phyloP scores from a whole-genome alignment of 1,284 basidiomycete genomes.

The Athelia psychrophila region DNA sequence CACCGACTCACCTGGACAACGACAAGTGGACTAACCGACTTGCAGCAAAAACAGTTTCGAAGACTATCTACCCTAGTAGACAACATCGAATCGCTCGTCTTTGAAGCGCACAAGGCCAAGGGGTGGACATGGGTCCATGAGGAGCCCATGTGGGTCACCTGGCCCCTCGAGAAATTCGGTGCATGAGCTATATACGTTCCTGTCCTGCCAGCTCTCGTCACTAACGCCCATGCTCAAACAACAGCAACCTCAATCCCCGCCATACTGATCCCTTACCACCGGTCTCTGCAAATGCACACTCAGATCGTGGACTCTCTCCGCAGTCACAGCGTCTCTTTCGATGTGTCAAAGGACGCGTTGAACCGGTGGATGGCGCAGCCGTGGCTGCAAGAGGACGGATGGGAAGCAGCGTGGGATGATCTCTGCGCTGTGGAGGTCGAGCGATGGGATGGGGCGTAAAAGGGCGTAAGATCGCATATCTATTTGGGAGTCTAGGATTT shows the following conservation, averaged over 20 bases:
- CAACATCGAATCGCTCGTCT: slow-evolving; percentile 55
- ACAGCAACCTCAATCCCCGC: slow-evolving; percentile 55
- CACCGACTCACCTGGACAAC: slow-evolving; percentile 3
- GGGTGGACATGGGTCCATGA: slow-evolving; percentile 64
- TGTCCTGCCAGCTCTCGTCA: slow-evolving; percentile 1
- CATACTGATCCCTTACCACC: slow-evolving; percentile 63
- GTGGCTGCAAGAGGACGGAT: slow-evolving; percentile 60
- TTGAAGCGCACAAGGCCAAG: slow-evolving; percentile 66
- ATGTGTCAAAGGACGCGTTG: slow-evolving; percentile 58
- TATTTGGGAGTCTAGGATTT: no score
- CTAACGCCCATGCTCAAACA: background rate
- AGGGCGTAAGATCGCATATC: background rate
- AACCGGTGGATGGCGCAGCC: slow-evolving; percentile 65
- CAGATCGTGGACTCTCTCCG: slow-evolving; percentile 57
- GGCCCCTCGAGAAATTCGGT: slow-evolving; percentile 79
- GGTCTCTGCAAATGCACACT: slow-evolving; percentile 56
- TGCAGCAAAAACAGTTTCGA: slow-evolving; percentile 65
- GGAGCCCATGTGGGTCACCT: slow-evolving; percentile 76
- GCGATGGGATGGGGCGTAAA: slow-evolving; percentile 50
- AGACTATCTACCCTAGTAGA: slow-evolving; percentile 62
- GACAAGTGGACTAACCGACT: background rate
- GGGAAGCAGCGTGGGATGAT: slow-evolving; percentile 73
- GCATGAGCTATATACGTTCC: slow-evolving; percentile 14
- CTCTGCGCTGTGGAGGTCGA: slow-evolving; percentile 71
- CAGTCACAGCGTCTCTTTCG: slow-evolving; percentile 63